Conservation (phyloP, 1,139 yeast genomes). For the Tardiomyces digboiensis region DNA sequence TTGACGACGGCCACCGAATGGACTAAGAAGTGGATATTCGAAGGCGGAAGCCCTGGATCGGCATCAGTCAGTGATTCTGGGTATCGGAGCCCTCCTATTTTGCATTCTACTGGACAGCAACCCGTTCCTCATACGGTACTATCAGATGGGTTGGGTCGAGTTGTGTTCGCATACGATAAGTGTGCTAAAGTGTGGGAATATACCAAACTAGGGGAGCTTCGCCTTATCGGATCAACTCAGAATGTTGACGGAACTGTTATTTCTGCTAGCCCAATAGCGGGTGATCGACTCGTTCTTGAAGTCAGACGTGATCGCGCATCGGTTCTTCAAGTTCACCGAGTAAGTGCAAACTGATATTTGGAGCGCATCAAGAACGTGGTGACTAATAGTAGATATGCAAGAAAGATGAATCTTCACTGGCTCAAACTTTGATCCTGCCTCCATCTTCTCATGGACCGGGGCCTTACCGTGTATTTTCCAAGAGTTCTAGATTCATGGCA, state of each 20-base stretch:
- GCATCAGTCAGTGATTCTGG: background rate
- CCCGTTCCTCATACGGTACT: constrained; percentile 4
- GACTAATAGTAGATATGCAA: constrained; percentile 5
- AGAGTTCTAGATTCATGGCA: background rate
- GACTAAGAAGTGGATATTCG: constrained; percentile 17
- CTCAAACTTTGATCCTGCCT: constrained; percentile 14
- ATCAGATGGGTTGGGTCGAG: constrained; percentile 3
- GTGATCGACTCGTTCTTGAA: background rate
- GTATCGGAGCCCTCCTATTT: background rate
- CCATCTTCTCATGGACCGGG: constrained; percentile 18
- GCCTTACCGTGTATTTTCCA: constrained; percentile 11
- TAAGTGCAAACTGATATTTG: constrained; percentile 11
- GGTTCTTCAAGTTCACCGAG: constrained; percentile 9
- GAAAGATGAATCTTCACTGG: background rate
- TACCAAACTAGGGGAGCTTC: background rate
- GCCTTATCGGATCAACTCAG: background rate
- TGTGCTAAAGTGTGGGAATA: background rate
- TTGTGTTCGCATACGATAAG: background rate
- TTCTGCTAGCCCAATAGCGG: background rate
- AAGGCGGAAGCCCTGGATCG: constrained; percentile 2
- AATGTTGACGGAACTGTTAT: background rate
- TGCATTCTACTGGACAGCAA: constrained; percentile 8
- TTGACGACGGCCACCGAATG: constrained; percentile 19
- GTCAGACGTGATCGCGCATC: constrained; percentile 10
- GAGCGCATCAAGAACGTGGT: constrained; percentile 9